Evolutionary conservation across 352 stramenopile genomes (phyloP), one percentile per base, ranked within the genome.

Genomic region (Phytophthora fragariaefolia): DNA sequence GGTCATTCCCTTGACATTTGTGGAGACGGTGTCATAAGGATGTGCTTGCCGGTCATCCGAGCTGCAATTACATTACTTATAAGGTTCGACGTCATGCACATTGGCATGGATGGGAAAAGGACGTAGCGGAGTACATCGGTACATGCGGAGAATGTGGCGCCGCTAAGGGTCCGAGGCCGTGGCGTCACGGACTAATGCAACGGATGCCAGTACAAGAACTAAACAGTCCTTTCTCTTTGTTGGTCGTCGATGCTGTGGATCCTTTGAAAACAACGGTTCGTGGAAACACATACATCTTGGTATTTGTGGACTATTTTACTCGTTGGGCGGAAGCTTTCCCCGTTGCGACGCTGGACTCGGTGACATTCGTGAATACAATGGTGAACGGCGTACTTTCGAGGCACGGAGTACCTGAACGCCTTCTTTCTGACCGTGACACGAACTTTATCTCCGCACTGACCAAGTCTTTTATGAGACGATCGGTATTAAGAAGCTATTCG

Each of bases 401-500:
- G 26, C 45, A 63, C 15, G 43, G 55, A 22, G 20, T 55, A 1
- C 42, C 55, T 3, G 27, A 13, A 2, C 55, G 43, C 3, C 23
- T 63, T 0, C 7, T 63, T 6, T 54, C 42, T 26, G 55, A 63
- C 15, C 22, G 24, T 10, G 55, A 28, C 17, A 5, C 22, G 3
- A 63, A 63, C 28, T 63, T 63, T 17, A 54, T 20, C 4, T 53
- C 42, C 1, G 30, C 36, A 3, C 13, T 63, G 4, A 22, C 55
- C 8, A 53, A 63, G 15, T 52, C 54, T 52, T 58, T 5, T 61
- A 61, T 12, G 23, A 61, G 6, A 43, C 26, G 1, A 5, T 55
- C 2, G 43, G 55, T 3, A 49, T 63, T 1, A 63, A 63, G 28
- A 63, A 63, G 10, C 18, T 42, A 3, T 63, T 49, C 15, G 43